Conservation (phyloP, 2,329 filamentous ascomycete genomes). For the Rhytidhysteron rufulum region DNA sequence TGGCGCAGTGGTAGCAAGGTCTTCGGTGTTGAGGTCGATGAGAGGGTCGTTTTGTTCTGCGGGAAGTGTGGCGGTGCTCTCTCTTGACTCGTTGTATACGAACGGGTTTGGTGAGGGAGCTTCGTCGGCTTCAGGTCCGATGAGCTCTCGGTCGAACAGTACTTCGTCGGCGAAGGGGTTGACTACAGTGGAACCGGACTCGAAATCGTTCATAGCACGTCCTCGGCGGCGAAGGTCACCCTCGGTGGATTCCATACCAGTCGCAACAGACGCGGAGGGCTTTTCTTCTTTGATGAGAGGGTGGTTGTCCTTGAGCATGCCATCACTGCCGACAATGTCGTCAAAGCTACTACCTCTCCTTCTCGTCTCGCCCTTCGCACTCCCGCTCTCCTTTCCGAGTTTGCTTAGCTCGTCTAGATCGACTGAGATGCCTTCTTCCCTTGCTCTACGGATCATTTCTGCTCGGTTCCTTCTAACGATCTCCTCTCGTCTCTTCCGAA, state of each 20-base stretch:
- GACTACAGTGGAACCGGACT: conserved; percentile 36
- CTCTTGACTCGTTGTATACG: conserved; percentile 24
- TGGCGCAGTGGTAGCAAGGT: conserved; percentile 12
- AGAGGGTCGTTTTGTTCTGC: conserved; percentile 16
- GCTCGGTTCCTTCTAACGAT: conserved; percentile 29
- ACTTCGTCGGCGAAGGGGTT: conserved; percentile 47
- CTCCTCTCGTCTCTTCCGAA: conserved; percentile 27
- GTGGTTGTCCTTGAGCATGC: conserved; percentile 27
- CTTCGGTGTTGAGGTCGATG: conserved; percentile 29
- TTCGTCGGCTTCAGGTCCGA: conserved; percentile 31
- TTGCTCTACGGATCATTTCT: conserved; percentile 32
- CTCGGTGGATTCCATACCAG: conserved; percentile 16
- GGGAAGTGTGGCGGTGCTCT: conserved; percentile 27
- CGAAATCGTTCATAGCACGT: conserved; percentile 29
- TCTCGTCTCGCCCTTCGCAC: conserved; percentile 16
- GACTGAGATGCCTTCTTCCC: conserved; percentile 39
- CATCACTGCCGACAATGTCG: conserved; percentile 37
- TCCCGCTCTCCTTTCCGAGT: conserved; percentile 23
- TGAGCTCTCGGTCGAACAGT: conserved; percentile 39
- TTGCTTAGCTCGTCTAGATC: conserved; percentile 37
- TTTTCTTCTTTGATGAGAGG: conserved; percentile 1
- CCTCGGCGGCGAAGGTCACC: conserved; percentile 25
- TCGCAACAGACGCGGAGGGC: conserved; percentile 17
- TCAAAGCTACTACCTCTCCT: conserved; percentile 33
- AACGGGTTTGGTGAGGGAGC: conserved; percentile 25